Conservation (phyloP, 2,329 filamentous ascomycete genomes). For the Diplocarpon mali region DNA sequence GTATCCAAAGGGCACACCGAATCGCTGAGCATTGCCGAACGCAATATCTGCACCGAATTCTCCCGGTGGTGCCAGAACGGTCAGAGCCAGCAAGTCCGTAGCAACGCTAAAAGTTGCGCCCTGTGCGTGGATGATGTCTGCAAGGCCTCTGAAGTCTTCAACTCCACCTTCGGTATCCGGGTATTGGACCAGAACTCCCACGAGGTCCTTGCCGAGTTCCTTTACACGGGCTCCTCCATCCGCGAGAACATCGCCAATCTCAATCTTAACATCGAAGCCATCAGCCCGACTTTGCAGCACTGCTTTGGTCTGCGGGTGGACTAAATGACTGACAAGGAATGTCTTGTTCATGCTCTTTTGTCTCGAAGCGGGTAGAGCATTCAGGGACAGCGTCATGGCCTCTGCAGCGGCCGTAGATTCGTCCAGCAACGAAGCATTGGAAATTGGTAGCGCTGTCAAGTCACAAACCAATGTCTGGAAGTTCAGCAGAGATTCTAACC, state of each 20-base stretch:
- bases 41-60: conserved; percentile 94
- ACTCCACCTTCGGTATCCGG: conserved; percentile 80
- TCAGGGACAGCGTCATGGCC: conserved; percentile 88
- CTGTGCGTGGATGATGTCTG: conserved; percentile 64
- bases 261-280: conserved; percentile 79
- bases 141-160: conserved; percentile 61
- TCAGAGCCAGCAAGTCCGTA: conserved; percentile 81
- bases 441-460: conserved; percentile 73
- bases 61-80: conserved; percentile 76
- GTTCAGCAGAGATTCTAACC: conserved; percentile 84
- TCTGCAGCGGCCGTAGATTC: conserved; percentile 89
- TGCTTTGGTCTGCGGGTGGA: conserved; percentile 76
- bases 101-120: conserved; percentile 76
- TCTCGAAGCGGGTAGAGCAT: conserved; percentile 57
- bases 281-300: conserved; percentile 78
- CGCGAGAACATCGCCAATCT: conserved; percentile 59
- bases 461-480: conserved; percentile 91
- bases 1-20: conserved; percentile 84
- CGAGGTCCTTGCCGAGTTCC: conserved; percentile 66
- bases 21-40: conserved; percentile 83
- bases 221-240: conserved; percentile 55
- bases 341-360: conserved; percentile 68
- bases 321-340: conserved; percentile 70
- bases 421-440: conserved; percentile 84
- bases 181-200: conserved; percentile 91